Conservation (phyloP, 495 filamentous ascomycete genomes). For the Recurvomyces mirabilis region DNA sequence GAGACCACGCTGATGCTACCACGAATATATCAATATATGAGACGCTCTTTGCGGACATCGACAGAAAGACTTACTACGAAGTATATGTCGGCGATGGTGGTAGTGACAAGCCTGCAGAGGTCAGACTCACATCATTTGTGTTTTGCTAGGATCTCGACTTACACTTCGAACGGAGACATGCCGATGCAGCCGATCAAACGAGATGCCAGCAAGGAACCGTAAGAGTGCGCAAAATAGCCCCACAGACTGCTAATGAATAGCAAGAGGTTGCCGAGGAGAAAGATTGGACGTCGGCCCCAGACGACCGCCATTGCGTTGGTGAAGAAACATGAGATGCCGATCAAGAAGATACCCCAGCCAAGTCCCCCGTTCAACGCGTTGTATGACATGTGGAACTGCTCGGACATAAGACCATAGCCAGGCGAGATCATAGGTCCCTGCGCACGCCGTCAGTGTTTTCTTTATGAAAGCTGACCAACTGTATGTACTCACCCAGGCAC, state of each 20-base stretch:
- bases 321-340: conserved; percentile 45
- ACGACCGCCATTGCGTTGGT: conserved; percentile 52
- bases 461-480: background rate
- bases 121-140: background rate
- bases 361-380: conserved; percentile 32
- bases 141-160: background rate
- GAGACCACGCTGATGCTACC: conserved; percentile 56
- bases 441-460: background rate
- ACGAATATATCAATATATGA: too few species aligned
- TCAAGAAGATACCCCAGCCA: conserved; percentile 39
- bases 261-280: conserved; percentile 45
- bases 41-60: too few species aligned
- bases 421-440: conserved; percentile 43
- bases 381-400: conserved; percentile 34
- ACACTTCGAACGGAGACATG: conserved; percentile 46
- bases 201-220: conserved; percentile 43
- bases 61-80: too few species aligned
- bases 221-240: conserved; percentile 45
- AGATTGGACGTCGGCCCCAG: conserved; percentile 52
- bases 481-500: conserved; percentile 29
- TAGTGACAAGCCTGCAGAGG: conserved; percentile 35
- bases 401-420: conserved; percentile 30
- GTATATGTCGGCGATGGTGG: conserved; percentile 34
- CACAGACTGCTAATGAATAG: conserved; percentile 50
- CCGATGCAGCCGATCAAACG: conserved; percentile 42